Evolutionary conservation across 495 filamentous ascomycete genomes (phyloP).

Genomic region (Aspergillus ostianus): DNA sequence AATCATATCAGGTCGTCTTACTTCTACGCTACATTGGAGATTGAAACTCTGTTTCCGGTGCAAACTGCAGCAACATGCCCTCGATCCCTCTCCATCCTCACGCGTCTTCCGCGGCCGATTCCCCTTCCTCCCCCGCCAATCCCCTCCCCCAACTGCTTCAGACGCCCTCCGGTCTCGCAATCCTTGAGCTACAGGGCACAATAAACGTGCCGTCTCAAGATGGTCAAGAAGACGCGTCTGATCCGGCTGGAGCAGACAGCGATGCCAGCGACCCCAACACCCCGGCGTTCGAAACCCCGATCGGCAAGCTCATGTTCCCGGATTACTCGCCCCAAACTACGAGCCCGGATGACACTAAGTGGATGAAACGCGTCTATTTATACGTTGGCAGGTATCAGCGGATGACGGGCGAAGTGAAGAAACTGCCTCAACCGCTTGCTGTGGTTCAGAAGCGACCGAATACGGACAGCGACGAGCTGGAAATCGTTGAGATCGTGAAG

Average conservation of each 20-base stretch:
- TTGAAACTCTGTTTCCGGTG: neutral
- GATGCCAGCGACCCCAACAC: conserved; percentile 17
- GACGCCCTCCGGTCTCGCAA: conserved; percentile 70
- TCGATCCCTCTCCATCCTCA: conserved; percentile 39
- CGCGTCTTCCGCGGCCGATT: conserved; percentile 10
- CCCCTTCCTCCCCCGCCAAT: conserved; percentile 25
- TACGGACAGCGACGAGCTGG: conserved; percentile 48
- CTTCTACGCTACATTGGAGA: neutral
- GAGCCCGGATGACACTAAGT: conserved; percentile 52
- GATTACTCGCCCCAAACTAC: conserved; percentile 57
- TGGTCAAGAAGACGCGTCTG: conserved; percentile 17
- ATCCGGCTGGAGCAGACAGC: conserved; percentile 13
- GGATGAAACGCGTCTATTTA: conserved; percentile 87
- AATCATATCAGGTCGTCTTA: neutral
- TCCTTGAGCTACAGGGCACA: conserved; percentile 87
- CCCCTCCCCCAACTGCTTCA: conserved; percentile 82
- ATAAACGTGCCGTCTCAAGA: conserved; percentile 57
- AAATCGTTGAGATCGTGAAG: conserved; percentile 82
- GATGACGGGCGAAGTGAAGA: conserved; percentile 87
- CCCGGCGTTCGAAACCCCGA: conserved; percentile 44
- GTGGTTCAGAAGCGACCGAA: conserved; percentile 59
- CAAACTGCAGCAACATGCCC: conserved; percentile 35
- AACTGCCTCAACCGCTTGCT: conserved; percentile 71
- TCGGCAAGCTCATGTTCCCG: conserved; percentile 80
- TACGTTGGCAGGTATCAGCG: conserved; percentile 89